These are phyloP conservation scores for Excoecaria cochinchinensis DNA, from an alignment of 345 rosid species.

Conservation along the genomic window DNA sequence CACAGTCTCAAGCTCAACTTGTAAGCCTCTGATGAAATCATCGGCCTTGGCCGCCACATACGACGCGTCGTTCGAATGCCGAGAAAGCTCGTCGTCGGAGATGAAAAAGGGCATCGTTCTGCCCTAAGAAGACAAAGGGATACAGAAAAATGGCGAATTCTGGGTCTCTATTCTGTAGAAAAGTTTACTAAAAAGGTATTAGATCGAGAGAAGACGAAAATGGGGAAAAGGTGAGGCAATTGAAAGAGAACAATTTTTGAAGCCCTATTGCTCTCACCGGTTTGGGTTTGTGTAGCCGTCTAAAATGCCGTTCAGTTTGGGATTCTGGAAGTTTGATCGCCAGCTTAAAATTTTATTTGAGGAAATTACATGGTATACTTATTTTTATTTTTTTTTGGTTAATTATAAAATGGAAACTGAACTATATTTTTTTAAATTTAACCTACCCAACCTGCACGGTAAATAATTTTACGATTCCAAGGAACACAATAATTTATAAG, in stretches of 20 bases:
- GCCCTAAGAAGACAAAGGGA: neutral
- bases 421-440: no score
- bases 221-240: neutral
- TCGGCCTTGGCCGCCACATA: slow-evolving; percentile 79
- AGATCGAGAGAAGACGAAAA: neutral
- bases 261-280: neutral
- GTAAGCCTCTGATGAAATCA: slow-evolving; percentile 55
- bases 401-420: no score
- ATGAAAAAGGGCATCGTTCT: slow-evolving; percentile 71
- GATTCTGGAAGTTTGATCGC: no score
- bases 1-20: slow-evolving; percentile 62
- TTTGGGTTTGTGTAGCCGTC: no score
- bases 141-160: neutral
- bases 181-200: neutral
- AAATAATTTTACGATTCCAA: no score
- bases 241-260: neutral
- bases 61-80: slow-evolving; percentile 57
- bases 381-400: no score
- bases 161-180: neutral
- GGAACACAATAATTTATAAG: no score
- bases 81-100: slow-evolving; percentile 80
- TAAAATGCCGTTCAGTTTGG: no score
- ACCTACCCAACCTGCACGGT: no score
- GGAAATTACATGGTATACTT: no score
- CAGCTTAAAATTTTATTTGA: no score